Evolutionary conservation across 2,329 filamentous ascomycete species (phyloP), one percentile per base, ranked within the genome.

Genomic region (Colletotrichum zoysiae): DNA sequence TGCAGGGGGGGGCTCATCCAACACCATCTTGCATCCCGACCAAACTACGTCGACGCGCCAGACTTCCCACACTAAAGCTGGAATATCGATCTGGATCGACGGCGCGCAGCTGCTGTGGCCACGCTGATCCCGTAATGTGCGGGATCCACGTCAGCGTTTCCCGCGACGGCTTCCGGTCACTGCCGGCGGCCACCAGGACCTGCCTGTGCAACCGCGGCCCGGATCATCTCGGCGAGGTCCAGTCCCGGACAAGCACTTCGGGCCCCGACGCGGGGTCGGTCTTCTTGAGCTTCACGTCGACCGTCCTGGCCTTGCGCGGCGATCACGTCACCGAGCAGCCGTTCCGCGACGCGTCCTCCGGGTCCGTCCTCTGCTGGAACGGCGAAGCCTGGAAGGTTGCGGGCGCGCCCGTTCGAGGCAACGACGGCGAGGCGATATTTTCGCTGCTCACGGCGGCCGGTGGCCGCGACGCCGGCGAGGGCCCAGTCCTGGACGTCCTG

Each of bases 341-440:
- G 2, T 87, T 97, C 5, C 80, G 87, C 53, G 88, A 92, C 74
- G 48, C 78, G 3, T 74, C 76, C 0, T 87, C 86, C 0, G 86
- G 86, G 5, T 94, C 92, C 1, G 84, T 93, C 0, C 86, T 99
- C 2, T 98, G 95, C 86, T 99, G 96, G 96, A 99, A 99, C 78
- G 96, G 96, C 55, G 96, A 99, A 80, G 95, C 95, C 1, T 99
- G 96, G 96, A 91, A 88, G 69, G 86, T 97, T 61, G 82, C 81
- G 11, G 86, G 86, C 44, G 76, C 86, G 12, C 77, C 80, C 1
- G 84, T 97, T n/a, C 70, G 78, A 7, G 93, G 90, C 69, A 98
- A 97, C 78, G 96, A 99, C 81, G 93, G 93, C 3, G 87, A 92
- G 76, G 82, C 84, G 8, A 84, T 98, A 23, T 91, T 95, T 77